Evolutionary conservation across 2,329 filamentous ascomycete genomes (phyloP).

Genomic region (Intubia oerlemansii): DNA sequence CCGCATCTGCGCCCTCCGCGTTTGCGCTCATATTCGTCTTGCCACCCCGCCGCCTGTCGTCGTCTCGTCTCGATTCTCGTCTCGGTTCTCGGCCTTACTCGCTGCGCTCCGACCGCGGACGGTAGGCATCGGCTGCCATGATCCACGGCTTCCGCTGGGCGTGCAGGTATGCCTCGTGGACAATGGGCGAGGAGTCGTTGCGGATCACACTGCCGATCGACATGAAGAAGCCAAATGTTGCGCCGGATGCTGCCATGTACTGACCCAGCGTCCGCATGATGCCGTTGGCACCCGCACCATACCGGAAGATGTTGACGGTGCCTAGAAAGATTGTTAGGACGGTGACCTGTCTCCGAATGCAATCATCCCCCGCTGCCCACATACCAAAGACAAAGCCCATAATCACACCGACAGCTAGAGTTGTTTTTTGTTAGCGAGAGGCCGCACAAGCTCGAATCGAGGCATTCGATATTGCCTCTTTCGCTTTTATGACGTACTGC

Average conservation of each 20-base stretch:
- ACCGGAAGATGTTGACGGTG: constrained; percentile 85
- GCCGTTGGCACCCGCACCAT: constrained; percentile 79
- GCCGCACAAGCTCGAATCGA: background rate
- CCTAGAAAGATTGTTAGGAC: constrained; percentile 25
- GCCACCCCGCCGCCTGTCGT: no score
- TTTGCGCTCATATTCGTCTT: no score
- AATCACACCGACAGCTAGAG: constrained; percentile 92
- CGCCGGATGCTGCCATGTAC: constrained; percentile 88
- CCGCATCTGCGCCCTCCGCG: no score
- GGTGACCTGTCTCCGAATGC: background rate
- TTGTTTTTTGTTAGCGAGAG: constrained; percentile 22
- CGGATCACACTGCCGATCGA: constrained; percentile 93
- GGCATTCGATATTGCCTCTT: no score
- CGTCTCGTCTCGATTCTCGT: no score
- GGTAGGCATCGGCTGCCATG: constrained; percentile 22
- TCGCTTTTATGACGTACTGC: constrained; percentile 61
- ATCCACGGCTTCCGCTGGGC: constrained; percentile 58
- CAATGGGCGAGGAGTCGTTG: constrained; percentile 55
- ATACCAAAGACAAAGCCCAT: constrained; percentile 96
- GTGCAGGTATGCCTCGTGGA: constrained; percentile 54
- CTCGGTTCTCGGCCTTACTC: no score
- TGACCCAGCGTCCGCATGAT: constrained; percentile 88
- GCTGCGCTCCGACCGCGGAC: constrained; percentile 11
- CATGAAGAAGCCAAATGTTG: constrained; percentile 99
- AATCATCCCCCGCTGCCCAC: constrained; percentile 8